phyloP scores from a whole-genome alignment of 2,329 filamentous ascomycete genomes.

The Colletotrichum orchidophilum region DNA sequence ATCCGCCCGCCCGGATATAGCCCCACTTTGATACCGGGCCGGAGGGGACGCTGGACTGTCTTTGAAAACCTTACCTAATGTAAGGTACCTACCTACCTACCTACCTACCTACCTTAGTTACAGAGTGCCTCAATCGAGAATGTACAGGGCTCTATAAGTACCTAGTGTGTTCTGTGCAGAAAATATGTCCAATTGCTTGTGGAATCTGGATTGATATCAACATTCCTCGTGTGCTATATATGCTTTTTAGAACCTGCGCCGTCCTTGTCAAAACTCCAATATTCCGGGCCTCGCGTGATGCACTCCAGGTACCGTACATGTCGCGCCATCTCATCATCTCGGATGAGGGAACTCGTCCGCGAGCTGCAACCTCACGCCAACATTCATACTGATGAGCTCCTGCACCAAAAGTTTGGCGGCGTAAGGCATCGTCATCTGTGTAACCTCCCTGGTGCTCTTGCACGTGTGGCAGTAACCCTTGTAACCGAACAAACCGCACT shows the following conservation, averaged over 20 bases:
- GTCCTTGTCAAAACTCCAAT: constrained; percentile 22
- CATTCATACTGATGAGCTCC: constrained; percentile 98
- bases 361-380: constrained; percentile 89
- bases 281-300: constrained; percentile 8
- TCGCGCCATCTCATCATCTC: constrained; percentile 37
- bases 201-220: neutral
- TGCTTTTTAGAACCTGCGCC: constrained; percentile 14
- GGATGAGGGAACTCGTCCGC: constrained; percentile 91
- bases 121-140: too few species aligned
- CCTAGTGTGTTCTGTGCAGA: too few species aligned
- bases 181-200: neutral
- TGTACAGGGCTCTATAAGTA: too few species aligned
- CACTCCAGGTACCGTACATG: constrained; percentile 22
- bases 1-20: constrained; percentile 11
- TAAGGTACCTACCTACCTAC: too few species aligned
- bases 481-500: constrained; percentile 94
- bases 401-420: constrained; percentile 96
- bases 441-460: constrained; percentile 83
- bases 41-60: neutral
- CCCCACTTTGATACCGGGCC: constrained; percentile 9
- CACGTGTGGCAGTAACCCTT: constrained; percentile 95
- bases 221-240: constrained; percentile 20
- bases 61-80: too few species aligned
- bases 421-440: constrained; percentile 96
- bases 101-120: too few species aligned